Evolutionary conservation across 768 basidiomycete species (phyloP).

Genomic region (Lentinula boryana): DNA sequence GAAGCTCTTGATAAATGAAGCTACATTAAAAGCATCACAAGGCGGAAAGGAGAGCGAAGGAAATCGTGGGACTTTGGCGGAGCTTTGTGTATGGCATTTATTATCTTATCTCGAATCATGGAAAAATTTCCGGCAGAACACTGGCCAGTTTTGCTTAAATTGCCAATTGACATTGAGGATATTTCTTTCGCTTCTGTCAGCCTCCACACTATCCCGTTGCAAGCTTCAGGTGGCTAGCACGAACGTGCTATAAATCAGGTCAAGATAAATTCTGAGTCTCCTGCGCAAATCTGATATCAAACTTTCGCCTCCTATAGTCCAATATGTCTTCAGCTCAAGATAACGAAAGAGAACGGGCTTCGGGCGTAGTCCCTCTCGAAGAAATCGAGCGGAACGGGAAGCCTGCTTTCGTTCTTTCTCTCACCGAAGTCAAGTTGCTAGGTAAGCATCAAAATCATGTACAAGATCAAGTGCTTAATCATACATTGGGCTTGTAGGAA

Average conservation of each 20-base stretch:
- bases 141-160: background rate
- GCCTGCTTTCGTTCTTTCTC: conserved; percentile 33
- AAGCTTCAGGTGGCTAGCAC: background rate
- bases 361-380: background rate
- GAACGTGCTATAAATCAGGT: background rate
- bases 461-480: background rate
- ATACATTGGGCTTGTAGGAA: background rate
- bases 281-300: background rate
- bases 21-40: background rate
- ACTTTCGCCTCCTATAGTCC: background rate
- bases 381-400: conserved; percentile 3
- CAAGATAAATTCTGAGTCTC: background rate
- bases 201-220: background rate
- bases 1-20: background rate
- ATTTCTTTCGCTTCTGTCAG: background rate
- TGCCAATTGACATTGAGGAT: background rate
- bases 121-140: background rate
- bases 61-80: background rate
- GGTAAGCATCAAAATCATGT: conserved; percentile 41
- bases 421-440: conserved; percentile 49
- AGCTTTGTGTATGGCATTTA: background rate
- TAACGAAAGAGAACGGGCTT: background rate
- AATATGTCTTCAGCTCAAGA: background rate
- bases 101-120: background rate
- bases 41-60: background rate